Base-by-base conservation (phyloP, 768 basidiomycete species). In the Calocera viscosa region DNA sequence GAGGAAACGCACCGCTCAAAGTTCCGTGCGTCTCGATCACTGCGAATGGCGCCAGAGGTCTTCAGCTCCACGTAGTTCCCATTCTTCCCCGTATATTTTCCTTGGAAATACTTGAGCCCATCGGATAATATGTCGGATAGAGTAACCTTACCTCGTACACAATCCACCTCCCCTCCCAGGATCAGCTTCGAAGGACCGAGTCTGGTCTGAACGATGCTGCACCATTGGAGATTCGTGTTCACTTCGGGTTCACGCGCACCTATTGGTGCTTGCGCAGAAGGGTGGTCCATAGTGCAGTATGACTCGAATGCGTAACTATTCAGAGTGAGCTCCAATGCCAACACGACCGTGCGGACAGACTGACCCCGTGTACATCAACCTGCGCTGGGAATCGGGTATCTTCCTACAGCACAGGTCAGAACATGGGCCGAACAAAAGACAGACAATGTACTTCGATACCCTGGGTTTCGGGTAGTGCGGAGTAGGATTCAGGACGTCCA, bases 81-180 rank as follows among this genome's bases (percentile, higher is more conserved):
- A 12, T 87, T 83, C 67, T 80, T 78, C 12, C 85, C 84, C 17
- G 81, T 80, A 70, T 86, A 87, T 70, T 74, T 80, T 49, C 79
- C 90, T 91, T 73, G 22, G 19, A 24, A 19, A 28, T 47, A 33
- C 35, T 67, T 26, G 16, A 28, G 12, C 69, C 38, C 19, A n/a
- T n/a, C n/a, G n/a, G n/a, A n/a, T n/a, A 64, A 64, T 34, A 34
- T 19, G 14, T 40, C 35, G 39, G 43, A 10, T 2, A 41, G 65
- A 30, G 69, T 64, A 3, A 47, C 72, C 78, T 67, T 68, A 89
- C 91, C 88, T 74, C 85, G 80, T 24, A 93, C 85, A 72, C 92
- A 95, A 75, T 95, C 92, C 5, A 95, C 92, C 76, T 94, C 92
- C 3, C 93, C 92, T 0, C 92, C 92, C 60, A 94, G 84, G 67